Base-by-base conservation (phyloP, 495 filamentous ascomycete species). In the Aspergillus homomorphus region DNA sequence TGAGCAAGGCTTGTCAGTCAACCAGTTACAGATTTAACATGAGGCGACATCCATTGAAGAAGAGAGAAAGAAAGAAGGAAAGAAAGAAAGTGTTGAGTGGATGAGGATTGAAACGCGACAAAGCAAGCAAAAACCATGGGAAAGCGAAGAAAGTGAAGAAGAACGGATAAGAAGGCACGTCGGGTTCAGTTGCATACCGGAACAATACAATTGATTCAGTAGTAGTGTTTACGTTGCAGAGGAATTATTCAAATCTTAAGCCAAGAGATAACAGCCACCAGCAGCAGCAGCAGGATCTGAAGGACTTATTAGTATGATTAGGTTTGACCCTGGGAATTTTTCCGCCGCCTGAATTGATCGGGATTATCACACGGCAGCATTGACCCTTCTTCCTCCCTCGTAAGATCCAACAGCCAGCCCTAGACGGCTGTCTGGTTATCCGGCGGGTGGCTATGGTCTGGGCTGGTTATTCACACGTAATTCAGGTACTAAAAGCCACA, bases 351-450 rank as follows among this genome's bases (percentile, higher is more conserved):
- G 54, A 57, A 51, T 58, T 60, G 57, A 42, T 51, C 56, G 24
- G 41, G 57, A 23, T 59, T 61, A 58, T 58, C 55, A 42, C 51
- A 28, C 28, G 51, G 21, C 16, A 49, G 21, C 43, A 49, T 23
- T 46, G 23, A n/a, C n/a, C n/a, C n/a, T n/a, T n/a, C n/a, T n/a
- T n/a, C n/a, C n/a, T n/a, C 10, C 33, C 46, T 60, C 48, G 14
- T 57, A 53, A 64, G 54, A 64, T 64, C n/a, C n/a, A n/a, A n/a
- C n/a, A n/a, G n/a, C n/a, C 57, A 51, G 54, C 49, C 57, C 33
- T 45, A 57, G 53, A 44, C 59, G 54, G 53, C 56, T 30, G 44
- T 48, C 53, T 44, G 56, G 44, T 56, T 58, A 60, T 30, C 62
- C 49, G 51, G 56, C 21, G n/a, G 28, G 22, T 20, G n/a, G 33